Base-by-base conservation (phyloP, 768 basidiomycete species). In the Tulasnella sp. region DNA sequence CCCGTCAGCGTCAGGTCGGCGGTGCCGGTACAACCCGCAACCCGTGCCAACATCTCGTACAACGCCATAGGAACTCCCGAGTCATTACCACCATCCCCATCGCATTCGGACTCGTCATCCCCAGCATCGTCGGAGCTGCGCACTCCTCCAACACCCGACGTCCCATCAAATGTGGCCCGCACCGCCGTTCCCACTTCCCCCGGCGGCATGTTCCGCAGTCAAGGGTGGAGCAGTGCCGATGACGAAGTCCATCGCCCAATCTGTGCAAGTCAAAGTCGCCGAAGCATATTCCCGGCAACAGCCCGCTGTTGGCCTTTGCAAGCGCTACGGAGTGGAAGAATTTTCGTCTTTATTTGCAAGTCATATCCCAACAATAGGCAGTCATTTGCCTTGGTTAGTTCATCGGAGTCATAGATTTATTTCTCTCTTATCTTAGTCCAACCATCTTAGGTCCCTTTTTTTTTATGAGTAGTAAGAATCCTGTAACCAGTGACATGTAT, bases 321-420 rank as follows among this genome's bases (percentile, higher is more conserved):
- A 86, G 89, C 1, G 90, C 91, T 0, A 87, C 91, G 1, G 87
- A 88, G 28, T 93, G 92, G 92, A 93, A 88, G 88, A 44, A 72
- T 34, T 77, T n/a, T 44, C 8, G 22, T 18, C 46, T 77, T 28
- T 50, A 76, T 40, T n/a, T 24, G 37, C 37, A 37, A 37, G 37
- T 37, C 37, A 37, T 37, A 37, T 37, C 37, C 37, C 2, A 37
- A 37, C 37, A 37, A 37, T 6, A 37, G 37, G 37, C 37, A 37
- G 37, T 6, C 37, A 37, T 37, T 37, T 37, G 37, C 37, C 37
- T 37, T 37, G 37, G 37, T 37, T 37, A 37, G 37, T 37, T 6
- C 37, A 37, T 37, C 37, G 37, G 6, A 37, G 37, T 6, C 37
- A 37, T 37, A 37, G 37, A 37, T 37, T 37, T 37, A 37, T 37